phyloP scores from a whole-genome alignment of 139 green algal species.

The Coccomyxa sp. region DNA sequence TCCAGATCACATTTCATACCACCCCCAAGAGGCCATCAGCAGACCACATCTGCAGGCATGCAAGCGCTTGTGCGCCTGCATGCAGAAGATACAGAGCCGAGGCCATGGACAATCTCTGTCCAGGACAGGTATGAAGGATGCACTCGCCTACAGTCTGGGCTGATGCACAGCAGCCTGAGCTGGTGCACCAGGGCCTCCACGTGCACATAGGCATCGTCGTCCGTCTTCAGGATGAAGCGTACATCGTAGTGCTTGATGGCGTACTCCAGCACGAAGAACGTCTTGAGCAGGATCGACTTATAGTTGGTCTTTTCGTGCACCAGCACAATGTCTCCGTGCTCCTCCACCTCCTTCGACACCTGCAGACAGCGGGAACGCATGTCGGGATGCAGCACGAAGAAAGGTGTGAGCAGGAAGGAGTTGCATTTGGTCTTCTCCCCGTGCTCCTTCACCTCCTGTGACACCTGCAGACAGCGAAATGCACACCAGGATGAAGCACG shows the following conservation, averaged over 20 bases:
- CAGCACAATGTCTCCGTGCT: conserved; percentile 42
- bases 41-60: too few relatives aligned
- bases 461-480: neutral
- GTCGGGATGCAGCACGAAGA: too few relatives aligned
- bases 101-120: too few relatives aligned
- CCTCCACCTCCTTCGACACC: conserved; percentile 32
- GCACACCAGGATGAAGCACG: too few relatives aligned
- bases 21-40: too few relatives aligned
- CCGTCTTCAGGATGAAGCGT: conserved; percentile 47
- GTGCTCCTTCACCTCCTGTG: neutral
- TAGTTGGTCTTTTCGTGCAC: conserved; percentile 47
- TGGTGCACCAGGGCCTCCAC: conserved; percentile 26
- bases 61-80: too few relatives aligned
- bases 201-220: conserved; percentile 55
- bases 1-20: too few relatives aligned
- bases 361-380: neutral
- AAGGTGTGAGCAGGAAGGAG: too few relatives aligned
- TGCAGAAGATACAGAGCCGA: too few relatives aligned
- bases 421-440: neutral
- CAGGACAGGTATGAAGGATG: too few relatives aligned
- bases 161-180: conserved; percentile 35
- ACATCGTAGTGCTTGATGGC: conserved; percentile 37
- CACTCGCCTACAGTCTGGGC: conserved; percentile 30
- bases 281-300: conserved; percentile 53
- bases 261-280: conserved; percentile 46